Conservation (phyloP, 805 yeast species). For the Tetrapisispora pingtungensis region DNA sequence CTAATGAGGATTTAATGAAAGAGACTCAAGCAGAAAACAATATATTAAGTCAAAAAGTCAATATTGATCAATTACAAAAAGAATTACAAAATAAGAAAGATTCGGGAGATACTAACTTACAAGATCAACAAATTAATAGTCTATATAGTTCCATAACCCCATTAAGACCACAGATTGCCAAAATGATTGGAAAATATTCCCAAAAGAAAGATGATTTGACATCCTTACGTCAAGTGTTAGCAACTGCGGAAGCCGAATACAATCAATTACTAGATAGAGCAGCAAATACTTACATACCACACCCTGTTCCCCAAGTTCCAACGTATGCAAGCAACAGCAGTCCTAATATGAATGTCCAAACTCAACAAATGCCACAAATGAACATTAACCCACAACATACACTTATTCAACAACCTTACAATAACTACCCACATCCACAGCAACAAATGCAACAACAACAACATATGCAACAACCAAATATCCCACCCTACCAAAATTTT, state of each 20-base stretch:
- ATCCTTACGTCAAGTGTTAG: conserved; percentile 59
- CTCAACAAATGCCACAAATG: neutral
- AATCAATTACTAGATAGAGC: conserved; percentile 55
- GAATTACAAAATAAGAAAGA: conserved; percentile 18
- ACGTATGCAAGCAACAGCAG: neutral
- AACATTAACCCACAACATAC: neutral
- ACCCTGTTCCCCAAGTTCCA: conserved; percentile 1
- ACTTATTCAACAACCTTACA: neutral
- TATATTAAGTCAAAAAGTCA: conserved; percentile 44
- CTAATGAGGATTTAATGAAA: conserved; percentile 45
- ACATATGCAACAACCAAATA: neutral
- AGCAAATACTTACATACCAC: conserved; percentile 18
- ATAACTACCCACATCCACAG: neutral
- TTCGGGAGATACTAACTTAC: conserved; percentile 29
- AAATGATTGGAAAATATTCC: conserved; percentile 67
- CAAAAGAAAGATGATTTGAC: conserved; percentile 68
- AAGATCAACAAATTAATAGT: conserved; percentile 58
- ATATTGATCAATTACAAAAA: conserved; percentile 54
- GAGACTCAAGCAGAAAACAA: conserved; percentile 43
- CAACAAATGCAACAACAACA: neutral
- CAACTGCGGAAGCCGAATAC: conserved; percentile 57
- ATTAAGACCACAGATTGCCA: conserved; percentile 63
- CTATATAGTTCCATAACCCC: conserved; percentile 65
- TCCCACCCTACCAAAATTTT: conserved; percentile 4
- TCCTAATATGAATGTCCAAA: neutral